Conservation (phyloP, 257 asterid species). For the Salvia splendens region DNA sequence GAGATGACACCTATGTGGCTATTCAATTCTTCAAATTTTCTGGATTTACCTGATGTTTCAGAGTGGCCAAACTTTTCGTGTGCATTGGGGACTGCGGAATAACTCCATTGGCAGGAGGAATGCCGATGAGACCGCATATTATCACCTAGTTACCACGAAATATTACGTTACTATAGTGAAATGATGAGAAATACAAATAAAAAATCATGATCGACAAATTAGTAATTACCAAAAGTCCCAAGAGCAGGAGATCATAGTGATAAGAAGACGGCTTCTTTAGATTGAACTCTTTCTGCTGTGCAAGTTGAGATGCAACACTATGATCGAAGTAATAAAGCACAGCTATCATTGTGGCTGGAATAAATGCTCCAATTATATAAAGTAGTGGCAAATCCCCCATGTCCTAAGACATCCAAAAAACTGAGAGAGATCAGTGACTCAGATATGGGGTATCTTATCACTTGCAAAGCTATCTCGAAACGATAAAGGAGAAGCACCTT, state of each 20-base stretch:
- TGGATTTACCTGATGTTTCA: conserved; percentile 81
- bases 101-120: conserved; percentile 99
- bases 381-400: conserved; percentile 83
- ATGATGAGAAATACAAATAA: neutral
- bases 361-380: conserved; percentile 85
- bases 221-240: conserved; percentile 91
- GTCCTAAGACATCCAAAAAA: conserved; percentile 52
- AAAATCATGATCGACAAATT: conserved; percentile 7
- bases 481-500: conserved; percentile 54
- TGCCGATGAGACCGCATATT: conserved; percentile 89
- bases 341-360: conserved; percentile 98
- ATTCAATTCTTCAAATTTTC: neutral
- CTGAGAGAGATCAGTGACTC: conserved; percentile 15
- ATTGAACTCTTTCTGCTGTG: conserved; percentile 93
- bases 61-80: conserved; percentile 91
- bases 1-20: neutral
- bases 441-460: conserved; percentile 5
- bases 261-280: conserved; percentile 89
- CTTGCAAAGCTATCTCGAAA: neutral
- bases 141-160: conserved; percentile 56
- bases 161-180: conserved; percentile 3
- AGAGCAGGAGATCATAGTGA: conserved; percentile 93
- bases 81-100: conserved; percentile 99
- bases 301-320: conserved; percentile 96
- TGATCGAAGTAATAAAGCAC: conserved; percentile 98